These are phyloP conservation scores for Chrysoporthe austroafricana DNA, from an alignment of 2,329 filamentous ascomycete genomes.

Conservation along the genomic window DNA sequence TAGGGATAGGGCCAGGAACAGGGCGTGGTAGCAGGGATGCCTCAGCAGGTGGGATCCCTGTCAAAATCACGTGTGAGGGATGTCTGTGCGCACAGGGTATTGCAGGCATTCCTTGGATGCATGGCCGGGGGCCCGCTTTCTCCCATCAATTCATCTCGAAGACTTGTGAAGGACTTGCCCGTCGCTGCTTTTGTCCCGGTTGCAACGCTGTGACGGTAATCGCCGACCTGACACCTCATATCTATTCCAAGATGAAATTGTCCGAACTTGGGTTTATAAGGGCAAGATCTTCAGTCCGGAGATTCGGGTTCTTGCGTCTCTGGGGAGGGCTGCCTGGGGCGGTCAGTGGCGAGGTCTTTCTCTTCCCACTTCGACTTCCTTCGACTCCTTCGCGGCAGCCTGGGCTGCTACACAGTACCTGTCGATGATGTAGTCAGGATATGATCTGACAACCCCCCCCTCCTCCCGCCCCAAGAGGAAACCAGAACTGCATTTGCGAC, in stretches of 20 bases:
- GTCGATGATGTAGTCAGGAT: background rate
- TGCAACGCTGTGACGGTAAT: background rate
- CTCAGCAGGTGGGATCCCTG: background rate
- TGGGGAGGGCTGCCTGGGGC: background rate
- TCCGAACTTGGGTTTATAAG: background rate
- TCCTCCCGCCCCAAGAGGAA: background rate
- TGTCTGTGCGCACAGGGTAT: background rate
- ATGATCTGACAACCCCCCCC: background rate
- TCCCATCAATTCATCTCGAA: background rate
- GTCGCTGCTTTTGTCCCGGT: background rate
- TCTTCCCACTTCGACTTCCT: background rate
- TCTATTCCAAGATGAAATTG: background rate
- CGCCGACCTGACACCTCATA: slow-evolving; percentile 1
- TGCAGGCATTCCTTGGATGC: background rate
- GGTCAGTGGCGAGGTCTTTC: background rate
- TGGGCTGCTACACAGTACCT: background rate
- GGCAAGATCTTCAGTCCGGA: background rate
- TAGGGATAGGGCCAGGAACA: background rate
- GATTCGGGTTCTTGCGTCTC: background rate
- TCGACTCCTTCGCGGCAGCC: background rate
- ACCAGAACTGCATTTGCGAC: background rate
- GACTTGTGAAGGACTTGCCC: background rate
- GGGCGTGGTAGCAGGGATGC: background rate
- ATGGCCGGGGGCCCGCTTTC: background rate
- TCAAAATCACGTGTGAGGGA: slow-evolving; percentile 6